Base-by-base conservation (phyloP, 768 basidiomycete genomes). In the Sporobolomyces pararoseus region DNA sequence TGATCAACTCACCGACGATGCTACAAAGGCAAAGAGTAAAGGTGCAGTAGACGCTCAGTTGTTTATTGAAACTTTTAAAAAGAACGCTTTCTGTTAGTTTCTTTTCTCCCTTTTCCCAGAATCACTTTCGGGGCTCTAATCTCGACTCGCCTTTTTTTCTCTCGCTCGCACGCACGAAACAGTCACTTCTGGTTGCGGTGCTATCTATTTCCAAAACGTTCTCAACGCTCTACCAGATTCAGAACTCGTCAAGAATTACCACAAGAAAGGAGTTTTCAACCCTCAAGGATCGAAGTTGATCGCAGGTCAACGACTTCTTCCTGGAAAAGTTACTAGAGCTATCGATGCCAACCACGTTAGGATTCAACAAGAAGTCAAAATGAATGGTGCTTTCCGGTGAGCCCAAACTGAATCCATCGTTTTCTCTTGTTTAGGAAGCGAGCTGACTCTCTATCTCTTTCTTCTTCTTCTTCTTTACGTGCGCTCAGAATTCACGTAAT, bases 31-130 rank as follows among this genome's bases (percentile, higher is more conserved):
- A 25, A 64, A 73, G 46, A 27, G 46, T 2, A 37, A n/a, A 32
- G 69, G 69, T 17, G 76, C 75, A 3, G 76, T 77, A 59, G 76
- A 77, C 57, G 69, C 76, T 21, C 53, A 75, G 37, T 51, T 63
- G 27, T 77, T 77, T 70, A 77, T 77, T 58, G 76, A 72, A 52
- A 68, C 70, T 37, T 77, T 77, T 75, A 77, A 77, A 69, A 68
- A 74, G 73, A 77, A 77, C 66, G 75, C 76, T 25, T 70, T 69
- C 70, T 77, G 55, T 51, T 14, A 27, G 32, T 27, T 23, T 23
- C 10, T 23, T 47, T 23, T 23, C 21, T 47, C 46, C 46, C 10
- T 47, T 21, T 23, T 47, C 13, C 21, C 14, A 14, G 46, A 6
- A 47, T 21, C 21, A 23, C 13, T 23, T 14, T 23, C 23, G 39